These are phyloP conservation scores for Exophiala xenobiotica DNA, from an alignment of 2,329 filamentous ascomycete species.

Conservation along the genomic window DNA sequence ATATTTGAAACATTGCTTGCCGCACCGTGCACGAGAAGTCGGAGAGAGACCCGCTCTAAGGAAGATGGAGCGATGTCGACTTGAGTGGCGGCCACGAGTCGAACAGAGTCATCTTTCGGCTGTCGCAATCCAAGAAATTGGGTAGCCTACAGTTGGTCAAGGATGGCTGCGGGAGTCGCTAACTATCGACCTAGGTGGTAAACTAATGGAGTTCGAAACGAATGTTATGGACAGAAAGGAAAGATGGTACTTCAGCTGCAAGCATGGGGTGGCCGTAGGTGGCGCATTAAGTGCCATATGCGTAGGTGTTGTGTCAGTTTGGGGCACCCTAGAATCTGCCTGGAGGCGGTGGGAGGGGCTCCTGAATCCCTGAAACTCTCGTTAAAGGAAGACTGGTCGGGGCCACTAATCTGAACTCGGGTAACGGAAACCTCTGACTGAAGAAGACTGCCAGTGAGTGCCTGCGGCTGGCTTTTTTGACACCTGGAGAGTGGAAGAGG, in stretches of 20 bases:
- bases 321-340: constrained; percentile 2
- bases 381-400: neutral
- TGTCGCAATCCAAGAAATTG: neutral
- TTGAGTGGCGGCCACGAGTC: neutral
- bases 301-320: neutral
- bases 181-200: neutral
- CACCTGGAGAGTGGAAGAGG: neutral
- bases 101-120: neutral
- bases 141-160: constrained; percentile 3
- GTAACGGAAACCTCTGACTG: neutral
- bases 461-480: neutral
- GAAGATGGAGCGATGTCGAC: neutral
- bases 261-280: neutral
- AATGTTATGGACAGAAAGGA: neutral
- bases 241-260: no score
- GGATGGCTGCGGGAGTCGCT: neutral
- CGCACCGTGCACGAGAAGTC: constrained; percentile 14
- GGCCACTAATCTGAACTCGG: neutral
- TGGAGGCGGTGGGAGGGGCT: neutral
- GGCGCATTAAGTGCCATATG: neutral
- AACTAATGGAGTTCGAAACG: constrained; percentile 26
- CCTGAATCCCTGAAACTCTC: constrained; percentile 5
- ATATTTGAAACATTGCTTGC: constrained; percentile 25
- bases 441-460: no score
- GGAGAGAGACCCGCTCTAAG: neutral